Base-by-base conservation (phyloP, 805 yeast species). In the Allodekkera sacchari region DNA sequence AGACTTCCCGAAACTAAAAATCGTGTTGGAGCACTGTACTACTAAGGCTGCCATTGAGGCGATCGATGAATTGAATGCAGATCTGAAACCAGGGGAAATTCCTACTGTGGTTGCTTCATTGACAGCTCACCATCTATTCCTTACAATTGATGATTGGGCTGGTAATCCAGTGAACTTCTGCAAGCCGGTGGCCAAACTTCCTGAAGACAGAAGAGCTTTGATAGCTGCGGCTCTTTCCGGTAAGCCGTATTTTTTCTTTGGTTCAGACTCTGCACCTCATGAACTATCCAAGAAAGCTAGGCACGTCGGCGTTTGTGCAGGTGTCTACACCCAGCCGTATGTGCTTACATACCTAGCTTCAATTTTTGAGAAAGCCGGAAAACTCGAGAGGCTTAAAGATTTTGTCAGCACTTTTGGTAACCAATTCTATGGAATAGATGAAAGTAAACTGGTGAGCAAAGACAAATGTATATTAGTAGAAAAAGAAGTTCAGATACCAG, bases 251-350 rank as follows among this genome's bases (percentile, higher is more conserved):
- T 92, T 88, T 57, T 84, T 92, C 64, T 92, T 88, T 52, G 99
- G 99, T 6, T 83, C 96, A 2, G 99, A 92, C 55, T 84, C 96
- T 15, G 99, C 99, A 19, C 99, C 98, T 17, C 98, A 92, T 55
- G 94, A 96, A 6, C 50, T 83, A 17, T 71, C 72, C 40, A 77
- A 77, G 37, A 94, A 94, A 57, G 66, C 83, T 17, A 78, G 70
- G 38, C 85, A 75, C 43, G 62, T 66, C 22, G 89, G 88, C 15
- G 96, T 89, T 12, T 85, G 96, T 48, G 99, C 99, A n/a, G 99
- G 99, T 50, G 96, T 92, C 7, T 92, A 72, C 59, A 83, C 97
- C 2, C 98, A 92, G 56, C 71, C 83, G 15, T 73, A 73, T 45
- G 95, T 82, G 2, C 57, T 92, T 13, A 66, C 87, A 7, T 92